Base-by-base conservation (phyloP, 129 eudicot genomes). In the Dittrichia graveolens region DNA sequence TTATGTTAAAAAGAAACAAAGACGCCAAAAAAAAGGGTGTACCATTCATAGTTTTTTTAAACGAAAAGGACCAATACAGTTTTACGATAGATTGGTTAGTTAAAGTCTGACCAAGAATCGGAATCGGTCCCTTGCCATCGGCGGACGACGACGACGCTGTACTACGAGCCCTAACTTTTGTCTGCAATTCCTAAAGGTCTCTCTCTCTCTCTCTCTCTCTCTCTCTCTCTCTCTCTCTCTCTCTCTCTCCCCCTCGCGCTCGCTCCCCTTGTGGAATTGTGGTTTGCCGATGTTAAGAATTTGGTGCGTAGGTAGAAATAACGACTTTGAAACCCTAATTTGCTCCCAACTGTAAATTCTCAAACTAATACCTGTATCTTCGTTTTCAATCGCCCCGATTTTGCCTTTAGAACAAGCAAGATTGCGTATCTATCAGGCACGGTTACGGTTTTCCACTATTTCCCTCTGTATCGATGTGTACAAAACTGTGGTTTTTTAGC, bases 261-360 rank as follows among this genome's bases (percentile, higher is more conserved):
- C 31, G 31, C 2, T 24, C 2, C 31, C 31, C 31, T 24, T 24
- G 1, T 2, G n/a, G n/a, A n/a, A n/a, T 52, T 16, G 47, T 16
- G 63, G 10, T 69, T 39, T 69, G 53, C 49, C 10, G 74, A 69
- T 69, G 52, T 0, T 39, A 38, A 18, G 14, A 69, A 15, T 39
- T 69, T 5, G 60, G 35, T 15, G 8, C 18, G 2, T 2, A 24
- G 31, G 8, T 64, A 35, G 34, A 68, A 37, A 50, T 8, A 50
- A 14, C 47, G 4, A 52, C 35, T 14, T 8, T 9, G 16, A 65
- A 65, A 65, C 71, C 71, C 71, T 65, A 65, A 65, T 65, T 24
- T 48, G 34, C 65, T 35, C 19, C 8, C 57, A 10, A 65, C 44
- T 16, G 18, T 8, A 10, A 41, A 7, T 65, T 15, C 9, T 12